phyloP scores from a whole-genome alignment of 768 basidiomycete genomes.

The Mycena haematopus region DNA sequence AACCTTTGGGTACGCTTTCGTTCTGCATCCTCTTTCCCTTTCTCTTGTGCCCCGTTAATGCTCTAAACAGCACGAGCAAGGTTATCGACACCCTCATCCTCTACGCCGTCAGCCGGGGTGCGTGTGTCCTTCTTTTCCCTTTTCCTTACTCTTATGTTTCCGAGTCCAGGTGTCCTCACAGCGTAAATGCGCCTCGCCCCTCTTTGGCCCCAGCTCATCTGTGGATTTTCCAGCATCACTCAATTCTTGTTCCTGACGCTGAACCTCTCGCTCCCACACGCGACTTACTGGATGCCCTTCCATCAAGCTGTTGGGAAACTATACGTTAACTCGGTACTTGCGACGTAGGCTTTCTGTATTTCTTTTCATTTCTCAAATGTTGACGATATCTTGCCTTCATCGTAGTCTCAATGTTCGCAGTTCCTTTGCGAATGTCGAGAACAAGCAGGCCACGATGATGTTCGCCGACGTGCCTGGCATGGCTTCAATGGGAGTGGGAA shows the following conservation, averaged over 20 bases:
- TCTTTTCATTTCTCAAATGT: neutral
- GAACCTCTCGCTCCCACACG: conserved; percentile 20
- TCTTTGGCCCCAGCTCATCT: neutral
- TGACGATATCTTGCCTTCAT: neutral
- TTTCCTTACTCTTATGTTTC: neutral
- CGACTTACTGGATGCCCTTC: conserved; percentile 25
- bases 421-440: neutral
- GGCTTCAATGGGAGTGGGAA: neutral
- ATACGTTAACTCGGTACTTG: conserved; percentile 27
- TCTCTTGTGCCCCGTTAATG: too few species aligned
- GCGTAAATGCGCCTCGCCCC: conserved; percentile 10
- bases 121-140: neutral
- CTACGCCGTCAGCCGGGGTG: conserved; percentile 23
- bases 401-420: conserved; percentile 21
- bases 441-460: neutral
- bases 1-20: conserved; percentile 14
- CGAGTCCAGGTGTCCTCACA: conserved; percentile 13
- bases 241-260: conserved; percentile 24
- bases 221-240: conserved; percentile 4
- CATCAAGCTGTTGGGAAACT: conserved; percentile 27
- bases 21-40: neutral
- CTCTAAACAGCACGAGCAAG: conserved; percentile 8
- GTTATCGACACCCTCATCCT: conserved; percentile 25
- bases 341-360: conserved; percentile 6
- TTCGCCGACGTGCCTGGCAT: conserved; percentile 8